phyloP scores from a whole-genome alignment of 148 eudicot species.

The Chenopodium suecicum region DNA sequence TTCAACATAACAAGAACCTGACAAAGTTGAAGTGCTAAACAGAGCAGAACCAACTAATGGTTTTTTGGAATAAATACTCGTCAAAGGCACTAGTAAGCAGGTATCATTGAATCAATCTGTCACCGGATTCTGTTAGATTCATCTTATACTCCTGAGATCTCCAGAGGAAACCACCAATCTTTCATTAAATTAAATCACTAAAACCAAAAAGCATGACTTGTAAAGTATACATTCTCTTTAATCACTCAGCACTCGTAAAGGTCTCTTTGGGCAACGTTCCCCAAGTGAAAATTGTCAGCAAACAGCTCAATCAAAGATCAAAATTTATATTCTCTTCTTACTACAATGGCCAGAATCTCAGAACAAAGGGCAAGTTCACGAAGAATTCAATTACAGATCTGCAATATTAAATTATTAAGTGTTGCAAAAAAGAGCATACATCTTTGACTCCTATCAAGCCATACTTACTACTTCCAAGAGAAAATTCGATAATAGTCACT shows the following conservation, averaged over 20 bases:
- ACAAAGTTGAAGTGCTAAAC: not conserved
- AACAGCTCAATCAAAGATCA: not conserved
- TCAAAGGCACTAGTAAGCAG: not conserved
- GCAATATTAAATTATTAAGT: not conserved
- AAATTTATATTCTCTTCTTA: not conserved
- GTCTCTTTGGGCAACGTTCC: not conserved
- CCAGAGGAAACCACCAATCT: too few species aligned
- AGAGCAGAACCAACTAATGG: not conserved
- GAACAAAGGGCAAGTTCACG: not conserved
- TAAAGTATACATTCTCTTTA: not conserved
- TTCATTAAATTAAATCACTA: too few species aligned
- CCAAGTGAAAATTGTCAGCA: not conserved
- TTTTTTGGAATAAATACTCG: not conserved
- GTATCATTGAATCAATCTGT: too few species aligned
- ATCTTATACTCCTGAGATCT: too few species aligned
- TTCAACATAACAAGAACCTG: too few species aligned
- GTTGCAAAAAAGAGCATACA: not conserved
- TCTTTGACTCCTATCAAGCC: not conserved
- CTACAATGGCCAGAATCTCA: not conserved
- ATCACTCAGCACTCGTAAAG: not conserved
- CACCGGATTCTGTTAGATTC: too few species aligned
- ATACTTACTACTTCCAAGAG: not conserved
- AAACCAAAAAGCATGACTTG: not conserved
- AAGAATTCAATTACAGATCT: not conserved
- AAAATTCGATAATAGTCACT: not conserved